Evolutionary conservation across 176 grass and related monocot genomes (phyloP).

Genomic region (Triticum aestivum): IWGSC_CS_RefSeq_v2.1 NC_057797.1:451152570-451153069

Average conservation of each 20-base stretch:
- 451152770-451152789: slow-evolving; percentile 57
- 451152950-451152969: not conserved
- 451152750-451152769: slow-evolving; percentile 54
- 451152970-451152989: not conserved
- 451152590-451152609: too few relatives aligned
- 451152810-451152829: slow-evolving; percentile 66
- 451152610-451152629: too few relatives aligned
- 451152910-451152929: not conserved
- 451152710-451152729: not conserved
- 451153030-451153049: not conserved
- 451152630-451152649: not conserved
- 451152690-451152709: slow-evolving; percentile 11
- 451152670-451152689: slow-evolving; percentile 8
- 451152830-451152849: slow-evolving; percentile 59
- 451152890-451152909: not conserved
- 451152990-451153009: not conserved
- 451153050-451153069: not conserved
- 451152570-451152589: not conserved
- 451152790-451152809: slow-evolving; percentile 60
- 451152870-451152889: not conserved
- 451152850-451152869: slow-evolving; percentile 8
- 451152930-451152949: not conserved
- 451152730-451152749: slow-evolving; percentile 29
- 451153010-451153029: not conserved
- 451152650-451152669: not conserved